Percentiles rank a stretch among this genome's conserved stretches.
These are phyloP conservation scores for Clarireedia homoeocarpa DNA, from an alignment of 2,329 filamentous ascomycete species.

Conservation along the genomic window DNA sequence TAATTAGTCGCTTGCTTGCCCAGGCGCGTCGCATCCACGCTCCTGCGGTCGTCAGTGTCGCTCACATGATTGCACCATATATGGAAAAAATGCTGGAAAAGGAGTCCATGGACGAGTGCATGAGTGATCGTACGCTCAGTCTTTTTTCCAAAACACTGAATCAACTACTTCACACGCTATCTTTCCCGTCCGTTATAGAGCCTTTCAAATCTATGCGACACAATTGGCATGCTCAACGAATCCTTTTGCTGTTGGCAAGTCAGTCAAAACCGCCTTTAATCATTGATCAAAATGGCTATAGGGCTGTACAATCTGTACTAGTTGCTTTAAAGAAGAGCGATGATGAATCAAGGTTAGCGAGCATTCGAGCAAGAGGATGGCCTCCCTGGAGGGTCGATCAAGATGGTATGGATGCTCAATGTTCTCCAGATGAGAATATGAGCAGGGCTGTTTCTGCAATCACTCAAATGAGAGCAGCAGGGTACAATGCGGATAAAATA, in stretches of 20 bases:
- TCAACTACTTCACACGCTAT: conserved; percentile 32
- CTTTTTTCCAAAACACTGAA: conserved; percentile 34
- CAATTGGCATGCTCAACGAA: conserved; percentile 51
- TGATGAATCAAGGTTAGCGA: conserved; percentile 40
- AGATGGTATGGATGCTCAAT: conserved; percentile 52
- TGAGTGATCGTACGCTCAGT: conserved; percentile 10
- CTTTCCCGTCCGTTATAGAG: conserved; percentile 28
- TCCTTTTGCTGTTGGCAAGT: conserved; percentile 45
- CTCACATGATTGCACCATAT: conserved; percentile 20
- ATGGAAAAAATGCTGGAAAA: conserved; percentile 8
- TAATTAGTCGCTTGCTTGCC: conserved; percentile 17
- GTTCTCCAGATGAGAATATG: conserved; percentile 42
- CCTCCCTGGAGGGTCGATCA: conserved; percentile 51
- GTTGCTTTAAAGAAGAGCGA: conserved; percentile 45
- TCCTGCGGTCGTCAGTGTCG: conserved; percentile 20
- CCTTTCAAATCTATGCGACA: conserved; percentile 35
- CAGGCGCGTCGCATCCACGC: conserved; percentile 26
- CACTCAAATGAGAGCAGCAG: conserved; percentile 47
- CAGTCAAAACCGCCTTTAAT: conserved; percentile 40
- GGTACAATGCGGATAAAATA: conserved; percentile 38
- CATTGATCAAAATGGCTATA: conserved; percentile 45
- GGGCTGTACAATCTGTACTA: conserved; percentile 46
- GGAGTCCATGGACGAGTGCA: background rate
- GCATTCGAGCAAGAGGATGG: conserved; percentile 46
- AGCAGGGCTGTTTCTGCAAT: conserved; percentile 47